A percentile compares a stretch with the other conserved stretches of the same genome.
Evolutionary conservation across 2,329 filamentous ascomycete species (phyloP).

Genomic region (Aspergillus pseudonomiae): DNA sequence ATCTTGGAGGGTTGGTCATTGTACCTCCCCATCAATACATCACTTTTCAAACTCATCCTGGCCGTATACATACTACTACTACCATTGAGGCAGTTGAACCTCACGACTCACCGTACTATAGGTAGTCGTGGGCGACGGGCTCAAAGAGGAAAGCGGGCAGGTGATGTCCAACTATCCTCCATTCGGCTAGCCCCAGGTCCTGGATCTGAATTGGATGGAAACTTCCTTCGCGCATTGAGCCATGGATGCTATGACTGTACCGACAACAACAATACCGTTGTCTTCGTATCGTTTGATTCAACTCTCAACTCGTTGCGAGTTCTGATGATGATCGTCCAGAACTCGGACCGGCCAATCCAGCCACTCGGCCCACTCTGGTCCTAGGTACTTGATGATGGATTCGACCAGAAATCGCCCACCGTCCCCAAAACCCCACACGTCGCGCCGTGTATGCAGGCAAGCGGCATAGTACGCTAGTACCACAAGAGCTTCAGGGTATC

Average conservation of each 20-base stretch:
- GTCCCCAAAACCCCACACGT: slow-evolving; percentile 40
- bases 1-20: background rate
- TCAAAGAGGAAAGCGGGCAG: background rate
- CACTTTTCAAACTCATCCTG: background rate
- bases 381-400: slow-evolving; percentile 27
- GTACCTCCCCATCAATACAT: background rate
- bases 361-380: slow-evolving; percentile 31
- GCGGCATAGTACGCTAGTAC: slow-evolving; percentile 45
- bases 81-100: background rate
- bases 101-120: background rate
- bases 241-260: background rate
- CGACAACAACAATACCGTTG: too few species aligned
- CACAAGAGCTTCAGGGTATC: slow-evolving; percentile 41
- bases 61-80: background rate
- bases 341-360: slow-evolving; percentile 27
- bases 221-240: background rate
- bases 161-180: background rate
- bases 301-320: background rate
- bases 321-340: background rate
- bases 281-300: too few species aligned
- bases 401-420: slow-evolving; percentile 32
- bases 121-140: background rate
- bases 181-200: background rate
- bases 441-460: slow-evolving; percentile 35
- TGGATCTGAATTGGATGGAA: background rate